Percentiles rank a stretch among this genome's conserved stretches.
Conservation (phyloP, 495 filamentous ascomycete genomes). For the Neurospora hispaniola region DNA sequence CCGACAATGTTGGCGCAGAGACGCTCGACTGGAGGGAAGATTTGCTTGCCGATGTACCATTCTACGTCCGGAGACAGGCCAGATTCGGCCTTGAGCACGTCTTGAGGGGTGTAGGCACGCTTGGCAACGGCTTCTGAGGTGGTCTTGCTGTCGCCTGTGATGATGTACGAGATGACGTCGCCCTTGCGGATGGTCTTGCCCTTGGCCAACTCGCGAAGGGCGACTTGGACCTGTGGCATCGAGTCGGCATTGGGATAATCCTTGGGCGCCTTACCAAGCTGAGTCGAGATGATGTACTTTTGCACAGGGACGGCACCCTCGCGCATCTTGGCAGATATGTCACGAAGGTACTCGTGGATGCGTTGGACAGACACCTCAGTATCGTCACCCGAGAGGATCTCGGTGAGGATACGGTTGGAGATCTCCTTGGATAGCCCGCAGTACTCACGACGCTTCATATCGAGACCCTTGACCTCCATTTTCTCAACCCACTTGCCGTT, state of each 20-base stretch:
- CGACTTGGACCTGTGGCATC: conserved; percentile 98
- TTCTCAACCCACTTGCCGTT: conserved; percentile 88
- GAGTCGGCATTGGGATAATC: conserved; percentile 86
- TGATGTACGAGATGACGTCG: conserved; percentile 91
- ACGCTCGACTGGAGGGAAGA: conserved; percentile 96
- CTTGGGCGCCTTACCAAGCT: conserved; percentile 85
- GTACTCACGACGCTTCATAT: conserved; percentile 96
- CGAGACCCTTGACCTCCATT: conserved; percentile 94
- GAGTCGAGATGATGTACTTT: conserved; percentile 66
- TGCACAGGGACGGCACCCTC: neutral
- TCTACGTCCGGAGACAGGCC: conserved; percentile 78
- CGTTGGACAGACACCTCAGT: conserved; percentile 78
- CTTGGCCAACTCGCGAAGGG: conserved; percentile 72
- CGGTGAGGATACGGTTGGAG: conserved; percentile 71
- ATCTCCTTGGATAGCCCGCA: conserved; percentile 90
- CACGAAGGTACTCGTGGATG: conserved; percentile 84
- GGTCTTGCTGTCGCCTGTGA: conserved; percentile 66
- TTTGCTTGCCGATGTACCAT: conserved; percentile 96
- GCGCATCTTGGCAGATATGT: conserved; percentile 73
- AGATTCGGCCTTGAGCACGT: conserved; percentile 66
- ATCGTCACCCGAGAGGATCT: conserved; percentile 89
- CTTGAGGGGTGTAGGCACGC: conserved; percentile 76
- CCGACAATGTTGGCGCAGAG: conserved; percentile 91
- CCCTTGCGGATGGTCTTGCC: conserved; percentile 83
- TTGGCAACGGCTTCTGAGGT: conserved; percentile 70